These are phyloP conservation scores for Bondarzewia mesenterica DNA, from an alignment of 1,284 basidiomycete genomes.

Conservation along the genomic window DNA sequence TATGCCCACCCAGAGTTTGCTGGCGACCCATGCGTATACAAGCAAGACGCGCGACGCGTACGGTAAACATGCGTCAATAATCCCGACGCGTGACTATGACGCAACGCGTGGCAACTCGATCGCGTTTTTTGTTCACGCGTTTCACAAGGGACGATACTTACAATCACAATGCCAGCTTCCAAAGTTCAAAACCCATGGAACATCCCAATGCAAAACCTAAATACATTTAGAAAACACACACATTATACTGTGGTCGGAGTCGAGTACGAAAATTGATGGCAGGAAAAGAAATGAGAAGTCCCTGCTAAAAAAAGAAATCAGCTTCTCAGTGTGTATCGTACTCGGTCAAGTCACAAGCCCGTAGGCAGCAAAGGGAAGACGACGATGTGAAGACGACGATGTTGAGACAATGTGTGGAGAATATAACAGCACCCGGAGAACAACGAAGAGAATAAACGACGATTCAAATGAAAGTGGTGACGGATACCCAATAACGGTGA, in stretches of 20 bases:
- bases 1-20: slow-evolving; percentile 55
- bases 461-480: not conserved
- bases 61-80: slow-evolving; percentile 2
- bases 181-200: not conserved
- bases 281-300: not conserved
- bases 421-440: not conserved
- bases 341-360: not conserved
- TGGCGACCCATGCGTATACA: slow-evolving; percentile 50
- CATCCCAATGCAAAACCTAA: not conserved
- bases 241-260: not conserved
- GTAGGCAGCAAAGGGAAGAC: not conserved
- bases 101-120: not conserved
- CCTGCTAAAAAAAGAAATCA: not conserved
- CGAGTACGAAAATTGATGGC: not conserved
- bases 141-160: not conserved
- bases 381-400: not conserved
- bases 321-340: not conserved
- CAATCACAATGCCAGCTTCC: not conserved
- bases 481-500: not conserved
- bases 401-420: too few relatives aligned
- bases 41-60: slow-evolving; percentile 3
- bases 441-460: not conserved
- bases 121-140: not conserved
- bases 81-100: not conserved
- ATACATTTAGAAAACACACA: not conserved